phyloP scores from a whole-genome alignment of 441 rosid genomes.

The Populus trichocarpa region DNA sequence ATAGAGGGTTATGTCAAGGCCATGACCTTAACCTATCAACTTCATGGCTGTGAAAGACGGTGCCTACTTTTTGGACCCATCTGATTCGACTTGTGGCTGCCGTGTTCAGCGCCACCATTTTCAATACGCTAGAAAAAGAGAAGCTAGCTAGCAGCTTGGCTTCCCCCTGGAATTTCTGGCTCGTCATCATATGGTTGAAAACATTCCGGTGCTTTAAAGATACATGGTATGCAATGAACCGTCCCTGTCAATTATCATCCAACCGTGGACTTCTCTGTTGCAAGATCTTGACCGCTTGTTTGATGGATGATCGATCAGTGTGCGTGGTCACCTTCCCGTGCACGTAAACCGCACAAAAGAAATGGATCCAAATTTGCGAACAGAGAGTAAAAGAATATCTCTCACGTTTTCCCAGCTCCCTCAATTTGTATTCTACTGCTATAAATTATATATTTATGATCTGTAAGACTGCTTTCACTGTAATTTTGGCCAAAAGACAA shows the following conservation, averaged over 20 bases:
- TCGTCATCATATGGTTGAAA: neutral
- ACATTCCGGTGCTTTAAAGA: neutral
- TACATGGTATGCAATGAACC: neutral
- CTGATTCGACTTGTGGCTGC: conserved; percentile 7
- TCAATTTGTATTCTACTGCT: too few relatives aligned
- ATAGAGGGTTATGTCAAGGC: neutral
- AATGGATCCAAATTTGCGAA: neutral
- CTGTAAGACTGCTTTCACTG: neutral
- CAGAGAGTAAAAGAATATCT: neutral
- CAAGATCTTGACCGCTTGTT: neutral
- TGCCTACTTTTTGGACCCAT: conserved; percentile 47
- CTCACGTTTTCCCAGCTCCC: too few relatives aligned
- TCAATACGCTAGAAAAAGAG: conserved; percentile 14
- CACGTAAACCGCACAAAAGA: neutral
- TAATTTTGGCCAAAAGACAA: neutral
- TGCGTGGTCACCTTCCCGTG: neutral
- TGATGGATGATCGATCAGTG: neutral
- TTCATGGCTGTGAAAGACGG: conserved; percentile 32
- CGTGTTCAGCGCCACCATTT: conserved; percentile 29
- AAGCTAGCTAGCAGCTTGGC: neutral
- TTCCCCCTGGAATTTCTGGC: neutral
- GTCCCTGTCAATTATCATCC: neutral
- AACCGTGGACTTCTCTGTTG: neutral
- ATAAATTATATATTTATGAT: neutral
- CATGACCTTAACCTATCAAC: neutral